Evolutionary conservation across 2,329 filamentous ascomycete genomes (phyloP), one percentile per base, ranked within the genome.

Genomic region (Verticillium dahliae): DNA sequence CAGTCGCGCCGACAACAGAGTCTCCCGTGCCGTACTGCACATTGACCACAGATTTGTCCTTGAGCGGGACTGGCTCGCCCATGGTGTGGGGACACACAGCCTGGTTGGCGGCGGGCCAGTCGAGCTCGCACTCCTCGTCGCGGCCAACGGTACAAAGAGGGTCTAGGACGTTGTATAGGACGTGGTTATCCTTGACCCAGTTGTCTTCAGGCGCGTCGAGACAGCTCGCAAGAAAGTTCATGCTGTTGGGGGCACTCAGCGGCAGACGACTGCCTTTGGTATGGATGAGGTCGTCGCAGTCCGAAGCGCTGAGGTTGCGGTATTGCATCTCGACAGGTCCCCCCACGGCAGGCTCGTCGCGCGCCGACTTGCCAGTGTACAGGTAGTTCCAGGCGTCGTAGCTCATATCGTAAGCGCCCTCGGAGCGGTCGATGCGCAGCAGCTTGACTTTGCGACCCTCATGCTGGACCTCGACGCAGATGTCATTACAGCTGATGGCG

Each of bases 301-400:
- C 73, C 62, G 71, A 73, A 33, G 77, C 75, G 61, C 75, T 74
- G 38, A 78, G 78, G 61, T 75, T 71, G 64, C 78, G 75, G 63
- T 74, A 81, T 14, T 76, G 71, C 74, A 85, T 84, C 22, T 74
- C 71, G 27, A 83, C 67, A 11, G 74, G 74, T 22, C 82, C 83
- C 57, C 83, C 83, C 1, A 74, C 69, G 3, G 71, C 73, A 33
- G 82, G 81, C 56, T 77, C 71, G 14, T 76, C 69, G 1, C 73
- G 74, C 4, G 83, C 83, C 2, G 75, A 71, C 58, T 75, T 66
- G 41, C 79, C 80, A 11, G 76, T 79, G 63, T 74, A 69, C 14
- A 83, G 76, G 65, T 80, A 80, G 72, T 80, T 81, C 78, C 79
- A 83, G 27, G 80, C 80, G 62, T 83, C 80, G 71, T 82, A 83